Evolutionary conservation across 176 grass and related monocot species (phyloP).

Genomic region (Bothriochloa decipiens): DNA sequence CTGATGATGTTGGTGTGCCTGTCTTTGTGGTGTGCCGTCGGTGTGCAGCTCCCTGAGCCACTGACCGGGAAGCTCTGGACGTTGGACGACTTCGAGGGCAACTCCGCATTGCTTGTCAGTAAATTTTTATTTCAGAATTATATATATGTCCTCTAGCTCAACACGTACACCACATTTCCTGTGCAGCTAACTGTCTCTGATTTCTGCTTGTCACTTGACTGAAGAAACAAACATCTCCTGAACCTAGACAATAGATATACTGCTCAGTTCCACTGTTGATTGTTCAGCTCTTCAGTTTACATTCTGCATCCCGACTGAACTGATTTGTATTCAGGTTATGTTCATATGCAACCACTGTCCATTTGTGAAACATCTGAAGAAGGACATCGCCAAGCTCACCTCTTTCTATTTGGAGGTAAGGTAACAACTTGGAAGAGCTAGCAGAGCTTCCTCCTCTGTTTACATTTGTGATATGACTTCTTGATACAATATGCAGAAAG

Average conservation of each 20-base stretch:
- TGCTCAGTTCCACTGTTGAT: neutral
- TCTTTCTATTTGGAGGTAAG: constrained; percentile 78
- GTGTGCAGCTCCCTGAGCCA: constrained; percentile 83
- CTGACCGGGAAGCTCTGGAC: constrained; percentile 73
- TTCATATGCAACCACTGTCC: constrained; percentile 94
- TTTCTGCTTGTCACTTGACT: neutral
- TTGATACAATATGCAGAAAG: constrained; percentile 65
- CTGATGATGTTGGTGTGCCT: neutral
- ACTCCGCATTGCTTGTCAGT: constrained; percentile 72
- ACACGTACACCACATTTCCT: neutral
- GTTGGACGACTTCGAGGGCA: constrained; percentile 80
- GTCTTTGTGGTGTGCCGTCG: neutral
- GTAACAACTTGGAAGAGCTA: constrained; percentile 10
- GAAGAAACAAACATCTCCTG: neutral
- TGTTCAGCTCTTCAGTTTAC: neutral
- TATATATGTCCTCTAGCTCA: neutral
- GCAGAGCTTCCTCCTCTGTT: neutral
- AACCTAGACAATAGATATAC: neutral
- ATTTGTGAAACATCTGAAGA: constrained; percentile 90
- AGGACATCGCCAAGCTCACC: constrained; percentile 78
- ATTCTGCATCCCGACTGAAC: neutral
- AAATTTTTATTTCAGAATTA: neutral
- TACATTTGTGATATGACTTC: constrained; percentile 21
- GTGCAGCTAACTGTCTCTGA: neutral
- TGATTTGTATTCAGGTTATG: constrained; percentile 65